phyloP scores from a whole-genome alignment of 1,139 yeast genomes.

The Pichia sp. region DNA sequence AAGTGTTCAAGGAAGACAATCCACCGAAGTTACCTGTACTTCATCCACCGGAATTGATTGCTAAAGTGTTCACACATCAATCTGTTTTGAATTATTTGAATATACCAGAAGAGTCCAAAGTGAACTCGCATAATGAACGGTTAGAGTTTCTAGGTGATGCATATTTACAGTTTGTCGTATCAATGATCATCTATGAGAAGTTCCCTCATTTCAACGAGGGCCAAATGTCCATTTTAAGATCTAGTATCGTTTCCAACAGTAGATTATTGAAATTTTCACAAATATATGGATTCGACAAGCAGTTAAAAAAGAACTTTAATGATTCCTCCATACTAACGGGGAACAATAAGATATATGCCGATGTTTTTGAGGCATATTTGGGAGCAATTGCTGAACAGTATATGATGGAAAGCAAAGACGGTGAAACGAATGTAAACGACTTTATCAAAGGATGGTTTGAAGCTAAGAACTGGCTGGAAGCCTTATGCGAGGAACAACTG shows the following conservation, averaged over 20 bases:
- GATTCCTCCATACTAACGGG: constrained; percentile 38
- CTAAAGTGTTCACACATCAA: constrained; percentile 78
- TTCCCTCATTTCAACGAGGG: constrained; percentile 80
- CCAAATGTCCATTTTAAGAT: constrained; percentile 63
- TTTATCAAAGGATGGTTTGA: constrained; percentile 37
- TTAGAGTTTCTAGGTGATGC: constrained; percentile 91
- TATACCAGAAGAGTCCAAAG: constrained; percentile 49
- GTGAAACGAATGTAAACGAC: constrained; percentile 43
- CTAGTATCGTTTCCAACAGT: constrained; percentile 66
- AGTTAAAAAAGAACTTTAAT: constrained; percentile 43
- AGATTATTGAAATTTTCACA: constrained; percentile 66
- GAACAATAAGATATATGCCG: constrained; percentile 58
- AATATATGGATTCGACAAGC: constrained; percentile 61
- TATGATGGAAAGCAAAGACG: constrained; percentile 19
- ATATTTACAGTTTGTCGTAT: constrained; percentile 64
- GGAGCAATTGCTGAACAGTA: constrained; percentile 53
- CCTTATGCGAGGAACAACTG: constrained; percentile 43
- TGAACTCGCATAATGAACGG: constrained; percentile 73
- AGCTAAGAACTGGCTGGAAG: constrained; percentile 56
- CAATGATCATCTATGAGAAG: constrained; percentile 58
- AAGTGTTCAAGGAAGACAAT: constrained; percentile 20
- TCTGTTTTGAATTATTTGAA: constrained; percentile 60
- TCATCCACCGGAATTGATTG: constrained; percentile 49
- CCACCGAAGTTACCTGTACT: constrained; percentile 72
- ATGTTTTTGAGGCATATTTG: constrained; percentile 80